phyloP scores from a whole-genome alignment of 352 stramenopile genomes.

The Saprolegnia diclina region DNA sequence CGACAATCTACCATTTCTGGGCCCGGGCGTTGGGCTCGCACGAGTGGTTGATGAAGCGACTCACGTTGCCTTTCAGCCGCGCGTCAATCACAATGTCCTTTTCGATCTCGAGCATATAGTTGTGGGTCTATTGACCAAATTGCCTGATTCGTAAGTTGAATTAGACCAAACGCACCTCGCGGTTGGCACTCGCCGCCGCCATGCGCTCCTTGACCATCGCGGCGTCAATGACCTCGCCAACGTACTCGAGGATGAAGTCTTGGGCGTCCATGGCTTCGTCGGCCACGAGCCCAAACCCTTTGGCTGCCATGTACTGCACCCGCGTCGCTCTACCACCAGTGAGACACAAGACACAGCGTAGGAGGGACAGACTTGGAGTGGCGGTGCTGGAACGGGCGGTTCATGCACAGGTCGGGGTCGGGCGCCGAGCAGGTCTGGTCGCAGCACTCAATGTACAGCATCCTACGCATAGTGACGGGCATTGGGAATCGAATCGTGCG shows the following conservation, averaged over 20 bases:
- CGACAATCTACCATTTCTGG: conserved; percentile 78
- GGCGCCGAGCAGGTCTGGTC: conserved; percentile 70
- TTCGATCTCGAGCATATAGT: conserved; percentile 86
- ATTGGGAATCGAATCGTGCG: neutral
- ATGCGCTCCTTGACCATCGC: conserved; percentile 56
- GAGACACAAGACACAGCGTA: neutral
- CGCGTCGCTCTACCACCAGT: conserved; percentile 33
- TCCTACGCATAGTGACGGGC: conserved; percentile 31
- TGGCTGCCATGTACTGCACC: conserved; percentile 71
- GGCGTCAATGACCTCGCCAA: conserved; percentile 91
- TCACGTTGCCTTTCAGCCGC: conserved; percentile 87
- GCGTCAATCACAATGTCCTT: conserved; percentile 83
- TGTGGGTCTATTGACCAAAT: conserved; percentile 46
- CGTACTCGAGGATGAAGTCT: conserved; percentile 92
- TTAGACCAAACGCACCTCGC: neutral
- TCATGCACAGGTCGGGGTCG: conserved; percentile 57
- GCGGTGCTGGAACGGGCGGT: conserved; percentile 61
- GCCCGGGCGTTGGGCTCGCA: conserved; percentile 93
- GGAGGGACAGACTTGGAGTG: conserved; percentile 47
- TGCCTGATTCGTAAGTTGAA: conserved; percentile 3
- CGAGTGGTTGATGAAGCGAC: conserved; percentile 95
- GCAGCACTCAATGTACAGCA: conserved; percentile 79
- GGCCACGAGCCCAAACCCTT: conserved; percentile 86
- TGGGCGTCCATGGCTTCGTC: conserved; percentile 67
- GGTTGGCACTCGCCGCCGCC: neutral